phyloP scores from a whole-genome alignment of 495 filamentous ascomycete species.

The Cairneyella variabilis region DNA sequence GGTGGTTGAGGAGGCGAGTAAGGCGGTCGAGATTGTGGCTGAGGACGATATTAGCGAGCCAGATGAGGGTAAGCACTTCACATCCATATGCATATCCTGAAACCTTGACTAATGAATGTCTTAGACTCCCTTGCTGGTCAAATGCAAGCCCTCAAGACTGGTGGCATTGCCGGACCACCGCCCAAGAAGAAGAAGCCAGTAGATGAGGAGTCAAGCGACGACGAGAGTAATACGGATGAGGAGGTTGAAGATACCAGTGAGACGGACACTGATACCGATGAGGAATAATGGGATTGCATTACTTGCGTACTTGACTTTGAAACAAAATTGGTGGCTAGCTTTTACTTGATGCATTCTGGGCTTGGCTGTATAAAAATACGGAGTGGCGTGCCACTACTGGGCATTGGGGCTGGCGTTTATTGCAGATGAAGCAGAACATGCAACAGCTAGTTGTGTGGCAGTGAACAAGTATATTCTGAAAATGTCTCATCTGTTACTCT shows the following conservation, averaged over 20 bases:
- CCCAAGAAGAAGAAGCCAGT: constrained; percentile 44
- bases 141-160: constrained; percentile 84
- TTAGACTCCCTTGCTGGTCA: constrained; percentile 91
- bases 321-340: too few relatives aligned
- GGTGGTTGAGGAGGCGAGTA: constrained; percentile 83
- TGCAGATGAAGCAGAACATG: too few relatives aligned
- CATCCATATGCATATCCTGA: neutral
- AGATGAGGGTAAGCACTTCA: constrained; percentile 73
- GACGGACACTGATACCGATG: constrained; percentile 75
- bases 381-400: too few relatives aligned
- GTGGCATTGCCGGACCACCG: constrained; percentile 46
- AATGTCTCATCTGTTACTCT: too few relatives aligned
- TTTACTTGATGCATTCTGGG: neutral
- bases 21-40: constrained; percentile 72
- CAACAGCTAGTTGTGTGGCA: too few relatives aligned
- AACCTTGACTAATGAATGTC: constrained; percentile 29
- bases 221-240: constrained; percentile 78
- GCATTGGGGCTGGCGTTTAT: constrained; percentile 16
- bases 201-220: constrained; percentile 59
- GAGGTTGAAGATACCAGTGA: constrained; percentile 73
- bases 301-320: too few relatives aligned
- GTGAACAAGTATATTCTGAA: too few relatives aligned
- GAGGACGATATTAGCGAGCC: constrained; percentile 97
- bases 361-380: constrained; percentile 12
- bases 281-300: constrained; percentile 39